Conservation (phyloP, 805 yeast species). For the Ogataea sp. region DNA sequence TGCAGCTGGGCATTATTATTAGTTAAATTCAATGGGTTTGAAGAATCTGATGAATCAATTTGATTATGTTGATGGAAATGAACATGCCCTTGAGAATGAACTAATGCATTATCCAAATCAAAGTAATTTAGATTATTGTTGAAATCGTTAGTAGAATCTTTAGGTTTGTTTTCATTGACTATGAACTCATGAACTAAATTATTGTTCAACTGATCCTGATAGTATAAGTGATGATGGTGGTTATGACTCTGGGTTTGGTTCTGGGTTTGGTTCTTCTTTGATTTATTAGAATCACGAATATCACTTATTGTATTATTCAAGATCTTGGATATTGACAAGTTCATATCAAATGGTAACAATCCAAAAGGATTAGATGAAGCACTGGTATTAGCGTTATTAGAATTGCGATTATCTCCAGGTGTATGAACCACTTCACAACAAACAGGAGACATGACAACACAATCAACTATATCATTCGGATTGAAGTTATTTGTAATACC, state of each 20-base stretch:
- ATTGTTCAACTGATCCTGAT: not conserved
- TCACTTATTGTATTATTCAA: not conserved
- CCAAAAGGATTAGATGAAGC: not conserved
- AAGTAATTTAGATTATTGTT: not conserved
- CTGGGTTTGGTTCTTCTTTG: not conserved
- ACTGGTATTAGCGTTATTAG: not conserved
- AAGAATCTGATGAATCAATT: not conserved
- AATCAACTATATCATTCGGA: not conserved
- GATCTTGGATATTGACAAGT: not conserved
- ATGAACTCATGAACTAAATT: not conserved
- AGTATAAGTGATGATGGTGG: slow-evolving; percentile 1
- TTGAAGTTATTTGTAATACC: no score
- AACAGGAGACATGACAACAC: slow-evolving; percentile 2
- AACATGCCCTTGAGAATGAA: not conserved
- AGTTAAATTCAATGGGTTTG: not conserved
- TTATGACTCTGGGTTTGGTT: not conserved
- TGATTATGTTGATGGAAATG: slow-evolving; percentile 1
- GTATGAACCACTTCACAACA: slow-evolving; percentile 3
- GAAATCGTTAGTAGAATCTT: no score
- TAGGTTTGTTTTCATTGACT: not conserved
- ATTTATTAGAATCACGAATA: not conserved
- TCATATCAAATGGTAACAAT: not conserved
- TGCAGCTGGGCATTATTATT: not conserved
- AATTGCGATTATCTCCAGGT: not conserved
- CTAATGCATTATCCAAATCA: not conserved